These are phyloP conservation scores for Phyllostachys edulis DNA, from an alignment of 176 grass and related monocot species.

Conservation along the genomic window DNA sequence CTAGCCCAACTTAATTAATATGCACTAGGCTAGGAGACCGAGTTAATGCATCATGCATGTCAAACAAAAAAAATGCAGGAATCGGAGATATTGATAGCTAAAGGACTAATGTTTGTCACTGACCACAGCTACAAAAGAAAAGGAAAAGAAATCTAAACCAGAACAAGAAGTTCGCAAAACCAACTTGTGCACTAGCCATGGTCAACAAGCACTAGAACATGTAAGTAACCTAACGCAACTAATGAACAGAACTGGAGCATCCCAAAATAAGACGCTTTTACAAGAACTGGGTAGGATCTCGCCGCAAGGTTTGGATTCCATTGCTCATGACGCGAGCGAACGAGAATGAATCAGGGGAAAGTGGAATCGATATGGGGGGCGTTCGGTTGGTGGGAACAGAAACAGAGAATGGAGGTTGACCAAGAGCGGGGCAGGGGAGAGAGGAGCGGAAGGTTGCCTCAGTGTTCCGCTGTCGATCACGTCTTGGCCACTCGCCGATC, in stretches of 20 bases:
- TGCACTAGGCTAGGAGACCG: not conserved
- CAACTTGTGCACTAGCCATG: not conserved
- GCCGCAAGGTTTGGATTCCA: not conserved
- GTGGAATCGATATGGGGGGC: not conserved
- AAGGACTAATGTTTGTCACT: not conserved
- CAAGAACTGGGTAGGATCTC: not conserved
- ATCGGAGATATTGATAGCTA: not conserved
- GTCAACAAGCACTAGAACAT: not conserved
- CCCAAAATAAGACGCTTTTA: not conserved
- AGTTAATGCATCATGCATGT: not conserved
- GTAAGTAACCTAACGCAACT: not conserved
- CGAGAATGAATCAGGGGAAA: constrained; percentile 8
- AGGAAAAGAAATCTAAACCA: not conserved
- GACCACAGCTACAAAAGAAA: not conserved
- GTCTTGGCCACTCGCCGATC: not conserved
- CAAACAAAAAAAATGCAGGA: not conserved
- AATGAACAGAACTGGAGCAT: not conserved
- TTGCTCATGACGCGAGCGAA: not conserved
- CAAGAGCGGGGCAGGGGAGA: not conserved
- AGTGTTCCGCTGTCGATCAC: not conserved
- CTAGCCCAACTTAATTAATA: not conserved
- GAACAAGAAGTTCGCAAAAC: not conserved
- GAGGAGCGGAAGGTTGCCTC: not conserved
- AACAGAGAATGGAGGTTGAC: not conserved
- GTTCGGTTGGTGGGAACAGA: not conserved